Evolutionary conservation across 2,329 filamentous ascomycete genomes (phyloP), one percentile per base, ranked within the genome.

Genomic region (Pseudocercospora musae): DNA sequence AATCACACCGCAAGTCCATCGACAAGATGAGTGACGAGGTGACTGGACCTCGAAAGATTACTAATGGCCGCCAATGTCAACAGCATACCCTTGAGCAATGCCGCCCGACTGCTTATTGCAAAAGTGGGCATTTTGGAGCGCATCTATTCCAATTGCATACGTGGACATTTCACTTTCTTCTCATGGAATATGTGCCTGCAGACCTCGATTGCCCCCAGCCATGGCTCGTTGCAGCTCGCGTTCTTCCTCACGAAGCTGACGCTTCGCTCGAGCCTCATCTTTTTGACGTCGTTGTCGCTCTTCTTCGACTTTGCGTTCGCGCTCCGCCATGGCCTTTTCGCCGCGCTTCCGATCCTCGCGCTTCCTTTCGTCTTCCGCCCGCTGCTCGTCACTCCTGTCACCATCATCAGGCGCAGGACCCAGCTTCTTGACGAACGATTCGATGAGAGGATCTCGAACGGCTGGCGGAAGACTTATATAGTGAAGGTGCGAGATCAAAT

Each of bases 391-490:
- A 79, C 31, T 84, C 82, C 62, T 85, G 82, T 54, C 79, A 57
- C 71, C 72, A 1, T 72, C 71, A 18, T 71, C 72, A 50, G 65
- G 64, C 5, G 64, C 65, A 1, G 77, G 76, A 29, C 83, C 83
- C 1, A 93, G 77, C 0, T 82, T 87, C 62, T 84, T 81, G 27
- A 93, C 85, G 70, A 87, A 89, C 2, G 85, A 84, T 71, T 87
- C 84, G 6, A 93, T 77, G 5, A 94, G 77, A 1, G 83, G 77
- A 66, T 92, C 87, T 18, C 91, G 82, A 0, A 83, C 80, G 42
- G 80, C 76, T 0, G 84, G 74, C 25, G 88, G 84, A 0, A 93
- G 78, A 3, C 87, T 87, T 33, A 91, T 86, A 74, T 86, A 94
- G 49, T 89, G 84, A 37, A 91, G 75, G 71, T 94, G 90, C 15